Conservation (phyloP, 2,329 filamentous ascomycete genomes). For the Colletotrichum falcatum region DNA sequence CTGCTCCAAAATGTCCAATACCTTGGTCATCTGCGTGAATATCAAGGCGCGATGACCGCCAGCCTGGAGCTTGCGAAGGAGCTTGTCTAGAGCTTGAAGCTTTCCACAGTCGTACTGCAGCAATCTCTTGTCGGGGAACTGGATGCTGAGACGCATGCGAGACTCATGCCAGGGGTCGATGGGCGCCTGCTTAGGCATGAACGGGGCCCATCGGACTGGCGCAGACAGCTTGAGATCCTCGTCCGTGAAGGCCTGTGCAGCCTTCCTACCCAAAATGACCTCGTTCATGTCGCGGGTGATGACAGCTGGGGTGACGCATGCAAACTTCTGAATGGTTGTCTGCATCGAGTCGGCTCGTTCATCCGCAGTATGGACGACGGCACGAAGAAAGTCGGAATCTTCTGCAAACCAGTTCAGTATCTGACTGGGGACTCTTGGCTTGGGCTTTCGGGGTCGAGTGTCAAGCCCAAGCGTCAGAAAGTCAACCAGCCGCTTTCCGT, state of each 20-base stretch:
- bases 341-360: slow-evolving; percentile 80
- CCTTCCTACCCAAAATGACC: slow-evolving; percentile 72
- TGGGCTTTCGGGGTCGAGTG: slow-evolving; percentile 68
- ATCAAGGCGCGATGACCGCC: slow-evolving; percentile 95
- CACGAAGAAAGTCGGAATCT: slow-evolving; percentile 71
- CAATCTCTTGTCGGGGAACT: slow-evolving; percentile 96
- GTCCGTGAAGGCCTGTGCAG: slow-evolving; percentile 68
- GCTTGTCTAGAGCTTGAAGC: slow-evolving; percentile 86
- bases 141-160: slow-evolving; percentile 91
- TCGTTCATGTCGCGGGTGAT: slow-evolving; percentile 82
- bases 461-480: slow-evolving; percentile 74
- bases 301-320: slow-evolving; percentile 90
- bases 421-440: slow-evolving; percentile 70
- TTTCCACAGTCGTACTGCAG: slow-evolving; percentile 98
- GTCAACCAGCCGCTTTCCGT: slow-evolving; percentile 83
- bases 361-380: slow-evolving; percentile 79
- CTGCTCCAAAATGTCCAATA: slow-evolving; percentile 95
- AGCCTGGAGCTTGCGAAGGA: slow-evolving; percentile 87
- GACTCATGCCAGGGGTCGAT: slow-evolving; percentile 92
- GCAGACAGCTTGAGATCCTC: slow-evolving; percentile 68
- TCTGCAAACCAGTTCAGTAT: slow-evolving; percentile 82
- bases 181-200: slow-evolving; percentile 66
- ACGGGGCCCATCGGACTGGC: slow-evolving; percentile 67
- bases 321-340: slow-evolving; percentile 85
- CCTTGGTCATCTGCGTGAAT: slow-evolving; percentile 99